These are phyloP conservation scores for Linnemannia elongata DNA, from an alignment of 192 early-diverging fungal genomes.

Conservation along the genomic window DNA sequence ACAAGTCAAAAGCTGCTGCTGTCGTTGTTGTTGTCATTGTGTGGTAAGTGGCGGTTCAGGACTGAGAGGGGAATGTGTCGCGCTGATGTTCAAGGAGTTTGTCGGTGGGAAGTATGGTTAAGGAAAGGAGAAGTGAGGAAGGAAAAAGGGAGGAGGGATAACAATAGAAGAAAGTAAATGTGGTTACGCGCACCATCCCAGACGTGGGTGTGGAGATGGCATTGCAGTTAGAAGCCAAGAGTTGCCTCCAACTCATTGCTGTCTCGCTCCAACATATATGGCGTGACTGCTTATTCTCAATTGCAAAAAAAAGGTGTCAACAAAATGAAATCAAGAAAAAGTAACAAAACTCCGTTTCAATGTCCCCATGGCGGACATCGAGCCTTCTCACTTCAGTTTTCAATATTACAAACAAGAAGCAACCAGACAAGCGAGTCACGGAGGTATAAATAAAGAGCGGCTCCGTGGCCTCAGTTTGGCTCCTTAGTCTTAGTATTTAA, in stretches of 20 bases:
- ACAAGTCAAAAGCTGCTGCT: not conserved
- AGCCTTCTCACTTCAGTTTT: not conserved
- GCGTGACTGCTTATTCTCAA: not conserved
- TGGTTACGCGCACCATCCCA: too few species aligned
- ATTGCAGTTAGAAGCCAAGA: too few species aligned
- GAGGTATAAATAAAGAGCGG: conserved; percentile 19
- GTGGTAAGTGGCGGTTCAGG: not conserved
- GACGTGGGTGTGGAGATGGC: too few species aligned
- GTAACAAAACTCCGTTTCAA: not conserved
- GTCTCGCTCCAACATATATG: not conserved
- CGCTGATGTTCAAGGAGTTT: not conserved
- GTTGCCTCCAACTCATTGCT: too few species aligned
- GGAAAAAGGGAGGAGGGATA: not conserved
- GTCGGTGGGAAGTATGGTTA: not conserved
- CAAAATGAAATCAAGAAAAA: not conserved
- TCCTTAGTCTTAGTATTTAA: conserved; percentile 60
- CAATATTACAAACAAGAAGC: not conserved
- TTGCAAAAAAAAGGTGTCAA: not conserved
- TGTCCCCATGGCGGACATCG: not conserved
- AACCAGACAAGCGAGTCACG: not conserved
- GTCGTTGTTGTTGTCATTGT: not conserved
- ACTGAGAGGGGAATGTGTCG: not conserved
- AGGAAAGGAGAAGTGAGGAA: not conserved
- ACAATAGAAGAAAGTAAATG: too few species aligned
- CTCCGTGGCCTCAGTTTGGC: conserved; percentile 42